Conservation (phyloP, 192 early-diverging fungal genomes). For the Ambispora gerdemannii region DNA sequence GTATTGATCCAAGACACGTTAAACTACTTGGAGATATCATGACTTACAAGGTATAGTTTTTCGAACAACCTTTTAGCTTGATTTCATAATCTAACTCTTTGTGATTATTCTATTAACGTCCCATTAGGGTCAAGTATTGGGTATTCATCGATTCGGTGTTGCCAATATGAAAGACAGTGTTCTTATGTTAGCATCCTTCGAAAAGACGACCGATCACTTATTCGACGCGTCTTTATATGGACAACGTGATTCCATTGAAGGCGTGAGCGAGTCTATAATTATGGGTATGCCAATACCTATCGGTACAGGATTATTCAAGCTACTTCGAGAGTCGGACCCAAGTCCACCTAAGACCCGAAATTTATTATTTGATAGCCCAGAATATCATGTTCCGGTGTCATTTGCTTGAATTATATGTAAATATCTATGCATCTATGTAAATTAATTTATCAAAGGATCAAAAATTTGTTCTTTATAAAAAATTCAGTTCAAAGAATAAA, state of each 20-base stretch:
- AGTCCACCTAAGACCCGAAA: conserved; percentile 50
- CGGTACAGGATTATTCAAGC: conserved; percentile 94
- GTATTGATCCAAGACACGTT: conserved; percentile 91
- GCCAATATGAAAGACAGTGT: conserved; percentile 99
- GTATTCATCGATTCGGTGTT: conserved; percentile 98
- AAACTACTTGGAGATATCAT: conserved; percentile 98
- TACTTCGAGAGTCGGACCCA: conserved; percentile 66
- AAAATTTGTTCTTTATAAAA: too few species aligned
- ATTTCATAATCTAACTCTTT: too few species aligned
- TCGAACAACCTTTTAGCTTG: too few species aligned
- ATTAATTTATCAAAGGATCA: too few species aligned
- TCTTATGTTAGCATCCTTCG: conserved; percentile 98
- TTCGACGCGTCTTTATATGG: conserved; percentile 97
- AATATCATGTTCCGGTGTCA: conserved; percentile 34
- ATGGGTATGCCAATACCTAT: conserved; percentile 98
- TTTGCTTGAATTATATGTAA: too few species aligned
- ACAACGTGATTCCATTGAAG: conserved; percentile 89
- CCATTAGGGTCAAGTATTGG: conserved; percentile 89
- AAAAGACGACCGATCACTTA: conserved; percentile 99
- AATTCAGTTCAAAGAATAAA: too few species aligned
- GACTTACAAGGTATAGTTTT: conserved; percentile 89
- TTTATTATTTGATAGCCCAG: conserved; percentile 63
- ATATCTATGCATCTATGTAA: too few species aligned
- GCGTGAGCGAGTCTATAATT: conserved; percentile 98
- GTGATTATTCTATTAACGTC: too few species aligned